These are phyloP conservation scores for Sporodiniella umbellata DNA, from an alignment of 371 early-diverging fungal species.

Conservation along the genomic window DNA sequence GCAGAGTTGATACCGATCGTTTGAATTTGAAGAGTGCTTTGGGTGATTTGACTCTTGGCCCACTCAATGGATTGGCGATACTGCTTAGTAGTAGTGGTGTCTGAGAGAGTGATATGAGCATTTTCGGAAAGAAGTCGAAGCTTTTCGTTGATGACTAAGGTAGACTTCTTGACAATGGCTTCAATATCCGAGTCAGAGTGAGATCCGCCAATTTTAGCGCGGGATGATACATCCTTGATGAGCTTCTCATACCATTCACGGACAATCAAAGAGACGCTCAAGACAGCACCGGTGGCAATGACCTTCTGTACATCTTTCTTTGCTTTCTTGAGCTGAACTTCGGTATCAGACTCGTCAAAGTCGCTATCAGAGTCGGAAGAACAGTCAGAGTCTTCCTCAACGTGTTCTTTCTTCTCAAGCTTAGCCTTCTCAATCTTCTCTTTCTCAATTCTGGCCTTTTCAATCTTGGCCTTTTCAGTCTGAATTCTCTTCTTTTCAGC, in stretches of 20 bases:
- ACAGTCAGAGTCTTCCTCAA: slow-evolving; percentile 3
- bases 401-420: slow-evolving; percentile 6
- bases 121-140: slow-evolving; percentile 15
- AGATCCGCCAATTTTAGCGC: slow-evolving; percentile 32
- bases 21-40: slow-evolving; percentile 23
- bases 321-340: neutral
- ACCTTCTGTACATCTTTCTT: slow-evolving; percentile 11
- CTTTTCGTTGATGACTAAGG: slow-evolving; percentile 12
- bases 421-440: slow-evolving; percentile 3
- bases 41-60: slow-evolving; percentile 21
- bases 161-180: slow-evolving; percentile 24
- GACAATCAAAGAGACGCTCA: slow-evolving; percentile 26
- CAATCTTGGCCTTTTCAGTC: neutral
- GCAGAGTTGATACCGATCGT: slow-evolving; percentile 22
- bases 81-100: slow-evolving; percentile 12
- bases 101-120: slow-evolving; percentile 12
- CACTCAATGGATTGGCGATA: slow-evolving; percentile 26
- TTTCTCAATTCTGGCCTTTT: slow-evolving; percentile 7
- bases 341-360: slow-evolving; percentile 4
- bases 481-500: slow-evolving; percentile 10
- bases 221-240: slow-evolving; percentile 23
- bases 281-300: slow-evolving; percentile 1
- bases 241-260: slow-evolving; percentile 29
- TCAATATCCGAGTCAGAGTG: slow-evolving; percentile 27
- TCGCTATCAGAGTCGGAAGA: slow-evolving; percentile 5